Conservation (phyloP, 257 asterid species). For the Pogostemon cablin region DNA sequence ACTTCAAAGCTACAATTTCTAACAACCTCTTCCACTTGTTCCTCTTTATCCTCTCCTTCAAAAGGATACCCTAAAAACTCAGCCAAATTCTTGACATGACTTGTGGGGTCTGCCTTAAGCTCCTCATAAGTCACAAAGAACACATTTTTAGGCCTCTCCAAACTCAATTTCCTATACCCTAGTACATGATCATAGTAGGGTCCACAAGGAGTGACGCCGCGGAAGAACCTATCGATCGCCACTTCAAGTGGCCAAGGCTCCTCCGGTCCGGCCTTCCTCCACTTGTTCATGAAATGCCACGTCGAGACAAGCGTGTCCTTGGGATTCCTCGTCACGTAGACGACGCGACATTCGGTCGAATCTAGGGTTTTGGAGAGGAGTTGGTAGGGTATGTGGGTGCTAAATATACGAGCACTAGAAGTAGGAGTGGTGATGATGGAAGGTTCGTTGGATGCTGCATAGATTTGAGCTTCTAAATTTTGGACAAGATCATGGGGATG, state of each 20-base stretch:
- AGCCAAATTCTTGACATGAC: slow-evolving; percentile 42
- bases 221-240: slow-evolving; percentile 41
- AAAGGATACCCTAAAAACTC: slow-evolving; percentile 48
- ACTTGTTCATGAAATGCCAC: slow-evolving; percentile 52
- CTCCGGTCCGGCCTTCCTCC: slow-evolving; percentile 26
- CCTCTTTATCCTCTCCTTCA: slow-evolving; percentile 31
- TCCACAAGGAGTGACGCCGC: slow-evolving; percentile 47
- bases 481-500: slow-evolving; percentile 42
- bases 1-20: slow-evolving; percentile 41
- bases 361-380: slow-evolving; percentile 35
- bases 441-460: not conserved
- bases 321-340: slow-evolving; percentile 44
- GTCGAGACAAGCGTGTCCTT: slow-evolving; percentile 52
- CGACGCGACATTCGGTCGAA: slow-evolving; percentile 28
- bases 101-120: slow-evolving; percentile 35
- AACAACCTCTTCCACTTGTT: slow-evolving; percentile 38
- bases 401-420: slow-evolving; percentile 12
- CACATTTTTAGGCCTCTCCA: slow-evolving; percentile 33
- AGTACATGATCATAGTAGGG: slow-evolving; percentile 53
- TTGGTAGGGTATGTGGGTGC: slow-evolving; percentile 40
- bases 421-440: not conserved
- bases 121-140: slow-evolving; percentile 51
- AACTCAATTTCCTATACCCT: slow-evolving; percentile 43
- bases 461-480: slow-evolving; percentile 34
- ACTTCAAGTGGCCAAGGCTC: slow-evolving; percentile 36